Conservation (phyloP, 352 stramenopile genomes). For the Globisporangium nodosum region DNA sequence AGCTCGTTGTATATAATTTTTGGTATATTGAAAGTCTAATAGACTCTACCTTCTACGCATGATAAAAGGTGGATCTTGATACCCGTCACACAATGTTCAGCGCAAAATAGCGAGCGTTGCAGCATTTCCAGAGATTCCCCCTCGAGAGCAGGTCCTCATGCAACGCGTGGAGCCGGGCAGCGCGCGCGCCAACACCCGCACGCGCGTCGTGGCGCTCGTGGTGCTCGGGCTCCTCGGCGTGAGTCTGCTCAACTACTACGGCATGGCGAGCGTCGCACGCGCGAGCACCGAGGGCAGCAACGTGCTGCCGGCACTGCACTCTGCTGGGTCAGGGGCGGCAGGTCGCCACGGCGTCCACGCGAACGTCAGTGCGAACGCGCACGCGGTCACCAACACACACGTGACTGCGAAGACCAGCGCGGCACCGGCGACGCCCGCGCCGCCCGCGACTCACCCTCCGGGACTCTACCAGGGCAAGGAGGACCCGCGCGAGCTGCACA, state of each 20-base stretch:
- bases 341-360: not conserved
- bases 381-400: not conserved
- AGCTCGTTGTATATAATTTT: too few relatives aligned
- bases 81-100: too few relatives aligned
- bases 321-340: conserved; percentile 2
- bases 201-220: conserved; percentile 16
- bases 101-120: too few relatives aligned
- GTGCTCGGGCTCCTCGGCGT: conserved; percentile 16
- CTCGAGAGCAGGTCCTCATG: conserved; percentile 1
- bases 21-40: too few relatives aligned
- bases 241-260: conserved; percentile 30
- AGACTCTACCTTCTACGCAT: too few relatives aligned
- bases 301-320: conserved; percentile 17
- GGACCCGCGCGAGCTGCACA: conserved; percentile 37
- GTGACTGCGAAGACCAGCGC: not conserved
- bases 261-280: conserved; percentile 16
- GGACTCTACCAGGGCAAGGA: conserved; percentile 18
- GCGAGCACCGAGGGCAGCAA: conserved; percentile 2
- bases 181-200: conserved; percentile 5
- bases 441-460: not conserved
- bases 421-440: not conserved
- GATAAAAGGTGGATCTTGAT: too few relatives aligned
- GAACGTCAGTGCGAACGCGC: not conserved
- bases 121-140: not conserved
- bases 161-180: conserved; percentile 8